phyloP scores from a whole-genome alignment of 2,329 filamentous ascomycete genomes.

The Talaromyces atroroseus region DNA sequence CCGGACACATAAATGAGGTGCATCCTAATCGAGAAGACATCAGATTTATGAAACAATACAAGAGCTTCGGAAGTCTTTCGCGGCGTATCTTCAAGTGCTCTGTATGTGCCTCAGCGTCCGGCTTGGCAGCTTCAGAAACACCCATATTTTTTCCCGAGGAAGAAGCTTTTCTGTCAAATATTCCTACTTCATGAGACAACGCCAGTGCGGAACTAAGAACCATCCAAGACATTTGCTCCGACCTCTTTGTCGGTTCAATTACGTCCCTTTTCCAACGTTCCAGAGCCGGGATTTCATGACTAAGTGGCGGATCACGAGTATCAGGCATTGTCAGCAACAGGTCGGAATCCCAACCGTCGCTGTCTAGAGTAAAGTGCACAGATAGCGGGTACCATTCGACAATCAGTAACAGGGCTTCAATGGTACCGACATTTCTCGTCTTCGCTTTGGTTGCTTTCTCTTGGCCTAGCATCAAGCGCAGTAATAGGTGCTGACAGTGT shows the following conservation, averaged over 20 bases:
- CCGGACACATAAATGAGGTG: conserved; percentile 28
- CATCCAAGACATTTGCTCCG: conserved; percentile 55
- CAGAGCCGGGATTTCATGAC: conserved; percentile 33
- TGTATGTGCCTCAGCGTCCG: conserved; percentile 3
- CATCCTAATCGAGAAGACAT: conserved; percentile 43
- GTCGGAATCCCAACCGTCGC: conserved; percentile 50
- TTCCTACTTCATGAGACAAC: conserved; percentile 46
- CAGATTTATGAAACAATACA: conserved; percentile 42
- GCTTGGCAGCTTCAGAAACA: neutral
- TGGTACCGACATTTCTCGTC: conserved; percentile 5
- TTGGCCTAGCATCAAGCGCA: conserved; percentile 4
- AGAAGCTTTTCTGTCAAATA: conserved; percentile 30
- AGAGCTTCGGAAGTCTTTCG: conserved; percentile 24
- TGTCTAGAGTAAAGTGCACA: conserved; percentile 47
- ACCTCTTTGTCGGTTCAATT: conserved; percentile 46
- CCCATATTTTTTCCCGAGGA: conserved; percentile 14
- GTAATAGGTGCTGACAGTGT: conserved; percentile 4
- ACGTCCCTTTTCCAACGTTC: conserved; percentile 47
- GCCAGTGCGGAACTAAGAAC: conserved; percentile 47
- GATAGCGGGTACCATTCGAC: conserved; percentile 51
- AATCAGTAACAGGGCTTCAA: conserved; percentile 21
- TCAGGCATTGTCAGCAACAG: conserved; percentile 30
- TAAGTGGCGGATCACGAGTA: conserved; percentile 12
- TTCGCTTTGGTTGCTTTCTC: conserved; percentile 8
- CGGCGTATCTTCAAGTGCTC: conserved; percentile 19